These are phyloP conservation scores for Shiraia bambusicola DNA, from an alignment of 2,329 filamentous ascomycete genomes.

Conservation along the genomic window DNA sequence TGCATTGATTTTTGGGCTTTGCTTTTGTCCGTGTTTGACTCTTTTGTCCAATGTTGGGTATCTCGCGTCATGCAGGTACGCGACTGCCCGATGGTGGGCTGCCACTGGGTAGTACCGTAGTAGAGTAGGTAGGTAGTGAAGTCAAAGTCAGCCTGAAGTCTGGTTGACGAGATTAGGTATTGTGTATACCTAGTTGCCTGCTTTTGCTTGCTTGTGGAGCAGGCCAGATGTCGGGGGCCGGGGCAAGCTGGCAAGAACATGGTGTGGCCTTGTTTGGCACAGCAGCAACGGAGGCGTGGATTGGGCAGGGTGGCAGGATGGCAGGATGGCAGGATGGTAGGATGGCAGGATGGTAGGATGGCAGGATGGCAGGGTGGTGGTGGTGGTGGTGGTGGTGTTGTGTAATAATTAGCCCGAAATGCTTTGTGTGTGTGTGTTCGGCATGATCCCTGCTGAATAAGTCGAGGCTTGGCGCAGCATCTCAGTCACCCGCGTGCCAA, in stretches of 20 bases:
- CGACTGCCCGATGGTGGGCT: neutral
- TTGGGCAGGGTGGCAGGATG: neutral
- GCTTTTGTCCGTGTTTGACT: conserved; percentile 2
- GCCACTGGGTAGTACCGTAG: conserved; percentile 9
- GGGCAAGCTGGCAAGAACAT: neutral
- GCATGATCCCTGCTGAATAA: neutral
- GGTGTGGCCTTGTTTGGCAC: neutral
- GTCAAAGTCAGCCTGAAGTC: neutral
- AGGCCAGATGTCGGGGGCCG: no score
- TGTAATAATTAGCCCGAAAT: no score
- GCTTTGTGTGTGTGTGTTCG: neutral
- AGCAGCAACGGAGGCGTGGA: neutral
- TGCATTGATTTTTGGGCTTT: conserved; percentile 1
- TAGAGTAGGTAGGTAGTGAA: no score
- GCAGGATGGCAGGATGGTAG: no score
- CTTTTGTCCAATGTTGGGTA: conserved; percentile 5
- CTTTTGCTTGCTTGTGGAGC: no score
- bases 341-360: no score
- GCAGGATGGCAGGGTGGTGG: no score
- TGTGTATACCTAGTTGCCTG: no score
- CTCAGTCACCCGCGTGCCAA: conserved; percentile 4
- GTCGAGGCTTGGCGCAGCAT: conserved; percentile 10
- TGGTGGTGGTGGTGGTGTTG: no score
- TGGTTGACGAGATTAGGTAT: no score
- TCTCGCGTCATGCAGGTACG: conserved; percentile 5